Conservation (phyloP, 805 yeast genomes). For the Kodamaea nitidulidarum region DNA sequence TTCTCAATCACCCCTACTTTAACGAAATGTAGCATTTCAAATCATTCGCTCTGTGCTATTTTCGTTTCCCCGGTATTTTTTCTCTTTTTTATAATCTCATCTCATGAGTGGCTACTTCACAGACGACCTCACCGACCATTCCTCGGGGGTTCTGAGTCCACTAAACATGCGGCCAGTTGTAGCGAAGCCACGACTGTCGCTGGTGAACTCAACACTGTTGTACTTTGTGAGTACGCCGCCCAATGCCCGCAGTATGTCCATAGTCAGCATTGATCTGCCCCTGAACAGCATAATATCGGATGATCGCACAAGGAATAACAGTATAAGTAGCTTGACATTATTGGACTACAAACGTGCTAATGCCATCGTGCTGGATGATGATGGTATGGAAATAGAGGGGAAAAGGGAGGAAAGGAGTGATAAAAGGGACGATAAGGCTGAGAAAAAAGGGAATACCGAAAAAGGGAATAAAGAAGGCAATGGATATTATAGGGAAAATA, state of each 20-base stretch:
- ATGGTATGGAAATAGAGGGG: conserved; percentile 12
- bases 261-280: conserved; percentile 36
- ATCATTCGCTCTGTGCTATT: no score
- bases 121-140: conserved; percentile 11
- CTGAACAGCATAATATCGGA: conserved; percentile 41
- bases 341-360: conserved; percentile 11
- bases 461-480: not conserved
- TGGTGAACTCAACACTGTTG: conserved; percentile 19
- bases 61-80: not conserved
- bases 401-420: not conserved
- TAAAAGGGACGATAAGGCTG: not conserved
- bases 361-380: conserved; percentile 35
- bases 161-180: conserved; percentile 14
- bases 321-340: conserved; percentile 21
- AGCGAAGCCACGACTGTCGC: conserved; percentile 29
- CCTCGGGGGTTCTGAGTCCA: conserved; percentile 13
- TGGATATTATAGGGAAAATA: no score
- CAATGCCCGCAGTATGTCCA: conserved; percentile 32
- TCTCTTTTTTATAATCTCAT: conserved; percentile 1
- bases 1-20: no score
- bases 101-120: conserved; percentile 12
- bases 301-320: conserved; percentile 34
- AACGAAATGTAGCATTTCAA: no score
- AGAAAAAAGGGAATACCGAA: not conserved
- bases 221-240: conserved; percentile 14